A percentile compares a stretch with the other conserved stretches of the same genome.
Evolutionary conservation across 2,329 filamentous ascomycete genomes (phyloP).

Genomic region (Aspergillus sp.): DNA sequence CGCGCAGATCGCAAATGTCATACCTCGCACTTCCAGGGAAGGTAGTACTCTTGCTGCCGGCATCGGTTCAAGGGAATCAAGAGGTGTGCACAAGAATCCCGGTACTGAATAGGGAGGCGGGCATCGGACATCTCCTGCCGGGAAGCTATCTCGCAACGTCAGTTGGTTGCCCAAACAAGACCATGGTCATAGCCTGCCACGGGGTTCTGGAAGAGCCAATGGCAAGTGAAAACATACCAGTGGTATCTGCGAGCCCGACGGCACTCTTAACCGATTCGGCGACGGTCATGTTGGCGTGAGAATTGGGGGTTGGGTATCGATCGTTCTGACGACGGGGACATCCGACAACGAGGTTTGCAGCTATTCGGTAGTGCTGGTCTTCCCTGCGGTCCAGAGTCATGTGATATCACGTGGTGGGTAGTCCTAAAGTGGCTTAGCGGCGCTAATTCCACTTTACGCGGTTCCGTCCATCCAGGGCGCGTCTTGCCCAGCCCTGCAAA

Average conservation of each 20-base stretch:
- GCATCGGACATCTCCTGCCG: constrained; percentile 93
- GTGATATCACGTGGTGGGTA: constrained; percentile 26
- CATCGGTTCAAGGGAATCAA: constrained; percentile 95
- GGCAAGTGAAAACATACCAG: constrained; percentile 32
- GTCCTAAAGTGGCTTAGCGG: constrained; percentile 24
- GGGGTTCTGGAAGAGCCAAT: constrained; percentile 22
- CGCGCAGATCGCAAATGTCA: constrained; percentile 31
- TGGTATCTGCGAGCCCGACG: constrained; percentile 44
- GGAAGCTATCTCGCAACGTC: constrained; percentile 25
- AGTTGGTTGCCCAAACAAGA: constrained; percentile 8
- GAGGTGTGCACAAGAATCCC: constrained; percentile 92
- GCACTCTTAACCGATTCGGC: constrained; percentile 49
- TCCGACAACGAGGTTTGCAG: constrained; percentile 27
- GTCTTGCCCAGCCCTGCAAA: constrained; percentile 28
- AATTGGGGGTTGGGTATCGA: constrained; percentile 11
- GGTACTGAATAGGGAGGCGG: constrained; percentile 82
- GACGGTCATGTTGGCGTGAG: constrained; percentile 44
- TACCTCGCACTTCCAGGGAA: constrained; percentile 98
- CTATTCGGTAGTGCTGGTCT: constrained; percentile 28
- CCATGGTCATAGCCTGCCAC: constrained; percentile 3
- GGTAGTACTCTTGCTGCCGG: constrained; percentile 85
- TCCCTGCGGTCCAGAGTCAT: constrained; percentile 22
- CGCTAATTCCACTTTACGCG: constrained; percentile 41
- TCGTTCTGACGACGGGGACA: constrained; percentile 16
- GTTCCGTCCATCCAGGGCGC: constrained; percentile 25